Evolutionary conservation across 257 asterid species (phyloP), one percentile per base, ranked within the genome.

Genomic region (Vinca minor): DNA sequence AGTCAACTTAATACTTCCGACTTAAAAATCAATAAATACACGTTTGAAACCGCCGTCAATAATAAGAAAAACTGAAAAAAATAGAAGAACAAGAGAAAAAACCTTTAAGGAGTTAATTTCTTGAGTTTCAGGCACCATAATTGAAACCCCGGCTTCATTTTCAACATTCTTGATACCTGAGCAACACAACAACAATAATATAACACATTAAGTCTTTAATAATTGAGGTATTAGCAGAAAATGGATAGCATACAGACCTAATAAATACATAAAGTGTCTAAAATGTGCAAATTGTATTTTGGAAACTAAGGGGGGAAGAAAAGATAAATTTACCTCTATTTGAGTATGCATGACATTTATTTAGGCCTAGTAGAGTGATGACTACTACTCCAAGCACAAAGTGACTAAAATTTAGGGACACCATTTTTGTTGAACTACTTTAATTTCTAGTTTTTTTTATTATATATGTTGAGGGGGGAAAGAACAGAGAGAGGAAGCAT

Each of bases 291-390:
- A 13, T 23, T 36, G 7, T 23, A 20, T 25, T 12, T 21, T 13
- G 21, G 13, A 35, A 48, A 41, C 15, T n/a, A n/a, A n/a, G n/a
- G n/a, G n/a, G n/a, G n/a, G 3, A 6, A 50, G 9, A 1, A 49
- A 23, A 23, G 28, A 35, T 55, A 11, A 46, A 39, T 7, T 0
- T 60, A 86, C 94, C 94, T 76, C n/a, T 71, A n/a, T 65, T 63
- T 45, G 65, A 73, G 63, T 26, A 63, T 21, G 84, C 72, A 56
- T 62, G 34, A 25, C 77, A 70, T 5, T 15, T 36, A 17, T 47
- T 68, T 8, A 72, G 26, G 41, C 64, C 45, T 28, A 78, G 67
- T 21, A 77, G 63, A 46, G 18, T 50, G 32, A 70, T 50, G 71
- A 78, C 23, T 44, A 75, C 5, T 21, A 78, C 28, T 67, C 65